Base-by-base conservation (phyloP, 805 yeast species). In the Myxozyma melibiosi region DNA sequence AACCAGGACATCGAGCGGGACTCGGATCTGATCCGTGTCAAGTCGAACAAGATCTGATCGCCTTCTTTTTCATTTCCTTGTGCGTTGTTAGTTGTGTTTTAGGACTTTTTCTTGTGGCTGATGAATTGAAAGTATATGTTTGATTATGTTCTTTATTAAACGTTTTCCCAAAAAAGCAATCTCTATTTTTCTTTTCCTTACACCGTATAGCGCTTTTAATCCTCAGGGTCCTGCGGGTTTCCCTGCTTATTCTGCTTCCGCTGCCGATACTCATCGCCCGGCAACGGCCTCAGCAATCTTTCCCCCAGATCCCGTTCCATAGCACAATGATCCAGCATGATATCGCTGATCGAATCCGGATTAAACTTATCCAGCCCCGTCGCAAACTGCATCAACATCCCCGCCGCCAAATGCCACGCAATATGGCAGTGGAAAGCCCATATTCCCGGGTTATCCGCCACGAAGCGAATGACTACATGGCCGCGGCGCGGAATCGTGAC, bases 371-470 rank as follows among this genome's bases (percentile, higher is more conserved):
- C 57, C 20, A 33, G n/a, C 48, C 55, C 77, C 70, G 64, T 80
- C 79, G 37, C 86, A 69, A 35, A 75, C 74, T 50, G 75, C 66
- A 20, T 95, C 95, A 96, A 94, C 68, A 92, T 80, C 67, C 99
- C 99, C 77, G 92, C 97, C 67, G 84, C 80, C 78, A 94, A 80
- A 76, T 94, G 99, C 99, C 99, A 92, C 72, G 91, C 97, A 68
- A 94, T 85, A 73, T 94, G 99, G 75, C 99, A 94, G 77, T 92
- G 99, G 91, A 94, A 91, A 73, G 85, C 82, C 99, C 98, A 92
- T 16, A 90, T 90, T 76, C 99, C 99, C 30, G 98, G 98, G 72
- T 92, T 92, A 71, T 87, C 85, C 47, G 98, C 96, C 69, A 82
- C 82, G 78, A 90, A 92, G 72, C 98, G 82, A 63, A 92, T 70